These are phyloP conservation scores for Teunomyces lycoperdinae DNA, from an alignment of 805 yeast genomes.

Conservation along the genomic window DNA sequence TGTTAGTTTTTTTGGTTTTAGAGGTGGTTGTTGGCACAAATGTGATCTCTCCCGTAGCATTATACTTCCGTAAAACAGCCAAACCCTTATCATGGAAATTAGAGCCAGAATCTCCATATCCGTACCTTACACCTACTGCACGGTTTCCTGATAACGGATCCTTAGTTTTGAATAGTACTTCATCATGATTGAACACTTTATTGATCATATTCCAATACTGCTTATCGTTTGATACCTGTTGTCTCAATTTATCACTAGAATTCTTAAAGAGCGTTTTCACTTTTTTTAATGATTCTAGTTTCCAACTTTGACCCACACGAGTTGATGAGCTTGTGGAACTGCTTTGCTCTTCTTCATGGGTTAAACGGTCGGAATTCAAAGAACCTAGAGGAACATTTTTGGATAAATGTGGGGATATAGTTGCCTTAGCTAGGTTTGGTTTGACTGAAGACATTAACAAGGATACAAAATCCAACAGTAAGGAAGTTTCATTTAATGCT, in stretches of 20 bases:
- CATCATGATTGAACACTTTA: constrained; percentile 46
- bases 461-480: constrained; percentile 85
- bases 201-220: constrained; percentile 62
- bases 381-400: constrained; percentile 76
- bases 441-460: constrained; percentile 73
- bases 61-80: constrained; percentile 61
- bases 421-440: constrained; percentile 82
- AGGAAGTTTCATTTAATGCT: constrained; percentile 85
- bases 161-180: constrained; percentile 65
- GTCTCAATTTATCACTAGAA: constrained; percentile 50
- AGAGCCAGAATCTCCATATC: constrained; percentile 90
- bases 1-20: constrained; percentile 35
- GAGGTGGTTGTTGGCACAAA: constrained; percentile 29
- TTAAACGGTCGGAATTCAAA: constrained; percentile 49
- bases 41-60: constrained; percentile 28
- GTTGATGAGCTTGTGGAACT: constrained; percentile 20
- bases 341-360: constrained; percentile 16
- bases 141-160: constrained; percentile 47
- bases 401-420: constrained; percentile 82
- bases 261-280: constrained; percentile 50
- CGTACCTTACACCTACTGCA: constrained; percentile 80
- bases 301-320: constrained; percentile 78
- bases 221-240: constrained; percentile 59
- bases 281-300: constrained; percentile 61
- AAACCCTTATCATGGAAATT: constrained; percentile 69